Conservation (phyloP, 768 basidiomycete genomes). For the Amanita phalloides region DNA sequence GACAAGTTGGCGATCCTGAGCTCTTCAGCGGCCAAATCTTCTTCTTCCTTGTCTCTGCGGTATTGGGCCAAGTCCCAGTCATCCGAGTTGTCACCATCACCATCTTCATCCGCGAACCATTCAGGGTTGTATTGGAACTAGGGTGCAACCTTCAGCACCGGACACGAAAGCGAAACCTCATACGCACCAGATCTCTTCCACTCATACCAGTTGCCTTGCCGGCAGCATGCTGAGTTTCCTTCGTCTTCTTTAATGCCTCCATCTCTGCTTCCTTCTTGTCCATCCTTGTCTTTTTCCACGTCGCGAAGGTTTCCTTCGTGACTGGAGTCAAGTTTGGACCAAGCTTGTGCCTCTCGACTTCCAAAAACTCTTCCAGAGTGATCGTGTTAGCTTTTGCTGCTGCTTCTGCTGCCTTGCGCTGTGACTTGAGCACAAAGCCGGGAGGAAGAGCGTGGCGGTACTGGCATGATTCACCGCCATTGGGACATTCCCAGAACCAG, state of each 20-base stretch:
- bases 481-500: conserved; percentile 96
- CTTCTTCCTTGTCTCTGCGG: conserved; percentile 50
- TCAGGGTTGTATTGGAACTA: conserved; percentile 95
- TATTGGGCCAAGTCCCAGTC: conserved; percentile 55
- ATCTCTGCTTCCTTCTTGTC: conserved; percentile 90
- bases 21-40: conserved; percentile 44
- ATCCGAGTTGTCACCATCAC: conserved; percentile 33
- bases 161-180: conserved; percentile 5
- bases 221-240: conserved; percentile 70
- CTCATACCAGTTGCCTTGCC: conserved; percentile 93
- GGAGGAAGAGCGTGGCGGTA: conserved; percentile 94
- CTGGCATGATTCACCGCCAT: conserved; percentile 71
- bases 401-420: conserved; percentile 85
- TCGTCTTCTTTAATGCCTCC: conserved; percentile 73
- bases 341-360: conserved; percentile 97
- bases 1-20: conserved; percentile 37
- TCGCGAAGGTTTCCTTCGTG: conserved; percentile 81
- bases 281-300: conserved; percentile 93
- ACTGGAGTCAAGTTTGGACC: conserved; percentile 87
- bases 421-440: conserved; percentile 91
- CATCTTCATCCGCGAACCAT: conserved; percentile 77
- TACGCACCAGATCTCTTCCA: conserved; percentile 81
- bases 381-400: conserved; percentile 84
- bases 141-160: conserved; percentile 3
- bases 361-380: conserved; percentile 92